These are phyloP conservation scores for Flaveria sonorensis DNA, from an alignment of 129 eudicot species.

Conservation along the genomic window DNA sequence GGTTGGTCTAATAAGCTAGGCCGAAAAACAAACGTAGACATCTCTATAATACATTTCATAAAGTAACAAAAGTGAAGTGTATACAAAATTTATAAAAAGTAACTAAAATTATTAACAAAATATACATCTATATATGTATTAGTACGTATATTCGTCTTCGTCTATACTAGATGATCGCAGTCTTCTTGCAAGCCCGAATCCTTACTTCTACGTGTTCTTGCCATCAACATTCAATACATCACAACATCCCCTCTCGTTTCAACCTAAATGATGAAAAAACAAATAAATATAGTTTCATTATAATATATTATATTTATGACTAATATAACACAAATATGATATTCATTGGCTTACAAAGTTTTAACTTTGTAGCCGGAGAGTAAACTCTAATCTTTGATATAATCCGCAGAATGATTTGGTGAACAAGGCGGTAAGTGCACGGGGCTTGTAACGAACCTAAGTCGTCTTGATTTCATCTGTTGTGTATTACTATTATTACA, in stretches of 20 bases:
- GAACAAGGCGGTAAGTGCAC: constrained; percentile 37
- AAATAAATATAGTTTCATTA: not conserved
- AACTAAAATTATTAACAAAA: not conserved
- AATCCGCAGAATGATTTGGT: constrained; percentile 40
- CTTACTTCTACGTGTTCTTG: constrained; percentile 40
- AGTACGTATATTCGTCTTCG: constrained; percentile 1
- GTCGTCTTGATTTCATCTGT: constrained; percentile 22
- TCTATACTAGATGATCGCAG: constrained; percentile 49
- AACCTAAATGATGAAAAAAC: constrained; percentile 33
- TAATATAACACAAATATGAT: not conserved
- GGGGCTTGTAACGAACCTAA: constrained; percentile 33
- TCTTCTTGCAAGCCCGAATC: constrained; percentile 53
- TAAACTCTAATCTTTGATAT: constrained; percentile 34
- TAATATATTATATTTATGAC: not conserved
- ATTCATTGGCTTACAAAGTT: constrained; percentile 23
- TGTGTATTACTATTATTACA: not conserved
- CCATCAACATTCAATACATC: constrained; percentile 44
- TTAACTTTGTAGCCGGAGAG: constrained; percentile 37
- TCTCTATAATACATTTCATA: not conserved
- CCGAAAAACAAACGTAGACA: not conserved
- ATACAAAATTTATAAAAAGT: not conserved
- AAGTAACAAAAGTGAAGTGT: not conserved
- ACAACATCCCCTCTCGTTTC: constrained; percentile 73
- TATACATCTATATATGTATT: not conserved
- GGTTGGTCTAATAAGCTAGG: not conserved